phyloP scores from a whole-genome alignment of 169 alveolate genomes.

The Plasmodium gaboni region DNA sequence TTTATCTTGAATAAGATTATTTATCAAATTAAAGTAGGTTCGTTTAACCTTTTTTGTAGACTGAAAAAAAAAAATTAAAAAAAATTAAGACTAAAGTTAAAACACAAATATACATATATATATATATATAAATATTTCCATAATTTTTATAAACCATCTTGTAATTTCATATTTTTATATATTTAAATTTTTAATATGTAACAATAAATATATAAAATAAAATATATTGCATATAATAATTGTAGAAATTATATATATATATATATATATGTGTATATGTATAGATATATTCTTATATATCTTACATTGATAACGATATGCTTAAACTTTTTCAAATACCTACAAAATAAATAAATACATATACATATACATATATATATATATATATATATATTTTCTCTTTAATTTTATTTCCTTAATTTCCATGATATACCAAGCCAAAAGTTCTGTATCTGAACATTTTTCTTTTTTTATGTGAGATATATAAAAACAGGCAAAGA shows the following conservation, averaged over 20 bases:
- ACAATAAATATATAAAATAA: background rate
- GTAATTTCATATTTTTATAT: background rate
- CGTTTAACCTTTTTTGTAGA: conserved; percentile 70
- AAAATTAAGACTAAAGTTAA: background rate
- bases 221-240: background rate
- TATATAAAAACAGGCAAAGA: conserved; percentile 55
- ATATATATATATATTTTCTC: no score
- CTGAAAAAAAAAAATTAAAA: conserved; percentile 16
- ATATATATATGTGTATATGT: background rate
- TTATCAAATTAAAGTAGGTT: conserved; percentile 65
- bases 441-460: conserved; percentile 67
- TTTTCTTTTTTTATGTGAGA: conserved; percentile 55
- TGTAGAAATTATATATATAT: background rate
- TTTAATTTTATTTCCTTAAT: background rate
- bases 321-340: conserved; percentile 72
- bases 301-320: conserved; percentile 69
- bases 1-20: conserved; percentile 71
- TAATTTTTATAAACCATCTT: background rate
- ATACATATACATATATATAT: no score
- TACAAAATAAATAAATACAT: conserved; percentile 4
- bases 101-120: background rate
- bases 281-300: background rate
- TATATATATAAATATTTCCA: background rate
- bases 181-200: conserved; percentile 5
- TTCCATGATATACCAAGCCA: conserved; percentile 34